phyloP scores from a whole-genome alignment of 2,329 filamentous ascomycete genomes.

The Aspergillus latus region DNA sequence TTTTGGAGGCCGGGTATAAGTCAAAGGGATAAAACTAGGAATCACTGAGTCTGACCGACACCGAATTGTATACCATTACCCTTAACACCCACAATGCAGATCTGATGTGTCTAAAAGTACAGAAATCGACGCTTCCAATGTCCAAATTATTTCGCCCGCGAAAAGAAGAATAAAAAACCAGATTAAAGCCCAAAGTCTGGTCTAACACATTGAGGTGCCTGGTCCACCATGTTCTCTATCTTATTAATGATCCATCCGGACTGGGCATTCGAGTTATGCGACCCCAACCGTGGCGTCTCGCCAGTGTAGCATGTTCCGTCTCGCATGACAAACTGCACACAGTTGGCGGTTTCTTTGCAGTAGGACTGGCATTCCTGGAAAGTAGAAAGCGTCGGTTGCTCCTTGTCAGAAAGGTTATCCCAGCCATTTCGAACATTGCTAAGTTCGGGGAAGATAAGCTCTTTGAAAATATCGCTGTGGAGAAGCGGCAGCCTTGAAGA shows the following conservation, averaged over 20 bases:
- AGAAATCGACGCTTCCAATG: conserved; percentile 1
- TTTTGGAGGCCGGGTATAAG: background rate
- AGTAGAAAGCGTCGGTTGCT: conserved; percentile 27
- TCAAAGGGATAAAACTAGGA: background rate
- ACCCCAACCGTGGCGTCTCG: conserved; percentile 32
- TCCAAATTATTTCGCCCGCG: conserved; percentile 12
- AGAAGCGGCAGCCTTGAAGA: conserved; percentile 24
- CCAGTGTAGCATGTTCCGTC: conserved; percentile 32
- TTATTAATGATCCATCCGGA: conserved; percentile 36
- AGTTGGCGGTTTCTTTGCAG: conserved; percentile 28
- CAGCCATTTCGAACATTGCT: conserved; percentile 30
- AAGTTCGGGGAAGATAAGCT: conserved; percentile 37
- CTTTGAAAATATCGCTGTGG: conserved; percentile 40
- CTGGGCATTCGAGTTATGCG: conserved; percentile 21
- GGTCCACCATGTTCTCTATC: conserved; percentile 30
- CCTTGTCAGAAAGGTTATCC: conserved; percentile 38
- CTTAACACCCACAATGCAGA: conserved; percentile 8
- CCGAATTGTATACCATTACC: background rate
- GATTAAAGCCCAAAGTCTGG: conserved; percentile 30
- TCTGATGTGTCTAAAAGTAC: conserved; percentile 12
- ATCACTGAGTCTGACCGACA: background rate
- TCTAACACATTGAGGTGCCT: conserved; percentile 28
- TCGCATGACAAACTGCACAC: conserved; percentile 35
- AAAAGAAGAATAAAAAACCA: conserved; percentile 7
- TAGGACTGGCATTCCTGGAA: conserved; percentile 34